These are phyloP conservation scores for Zarea fungicola DNA, from an alignment of 2,329 filamentous ascomycete species.

Conservation along the genomic window DNA sequence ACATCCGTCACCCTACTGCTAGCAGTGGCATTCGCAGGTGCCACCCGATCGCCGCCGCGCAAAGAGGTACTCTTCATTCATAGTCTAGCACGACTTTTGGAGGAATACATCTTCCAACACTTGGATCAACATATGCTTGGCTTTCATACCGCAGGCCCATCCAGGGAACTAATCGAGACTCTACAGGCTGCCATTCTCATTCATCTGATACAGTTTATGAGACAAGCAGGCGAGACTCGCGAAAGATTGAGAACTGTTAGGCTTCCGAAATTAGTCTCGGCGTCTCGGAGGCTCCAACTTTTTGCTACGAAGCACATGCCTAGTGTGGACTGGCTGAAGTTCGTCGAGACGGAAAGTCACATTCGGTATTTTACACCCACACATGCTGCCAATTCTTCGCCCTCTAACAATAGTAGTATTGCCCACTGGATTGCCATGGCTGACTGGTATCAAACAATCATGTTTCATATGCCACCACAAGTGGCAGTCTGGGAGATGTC, in stretches of 20 bases:
- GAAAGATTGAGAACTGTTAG: neutral
- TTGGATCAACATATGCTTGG: neutral
- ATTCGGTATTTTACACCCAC: neutral
- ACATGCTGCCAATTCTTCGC: neutral
- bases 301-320: neutral
- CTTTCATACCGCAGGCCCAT: neutral
- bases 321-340: neutral
- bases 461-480: neutral
- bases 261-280: neutral
- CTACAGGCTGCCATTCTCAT: neutral
- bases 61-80: neutral
- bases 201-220: neutral
- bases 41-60: neutral
- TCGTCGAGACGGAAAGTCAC: neutral
- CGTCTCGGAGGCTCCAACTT: neutral
- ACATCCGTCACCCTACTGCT: neutral
- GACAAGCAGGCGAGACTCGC: neutral
- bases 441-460: neutral
- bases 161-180: neutral
- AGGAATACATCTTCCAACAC: neutral
- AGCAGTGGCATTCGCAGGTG: neutral
- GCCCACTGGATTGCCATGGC: neutral
- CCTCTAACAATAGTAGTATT: neutral
- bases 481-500: neutral
- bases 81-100: neutral